Conservation (phyloP, 768 basidiomycete genomes). For the Hysterangium stoloniferum region DNA sequence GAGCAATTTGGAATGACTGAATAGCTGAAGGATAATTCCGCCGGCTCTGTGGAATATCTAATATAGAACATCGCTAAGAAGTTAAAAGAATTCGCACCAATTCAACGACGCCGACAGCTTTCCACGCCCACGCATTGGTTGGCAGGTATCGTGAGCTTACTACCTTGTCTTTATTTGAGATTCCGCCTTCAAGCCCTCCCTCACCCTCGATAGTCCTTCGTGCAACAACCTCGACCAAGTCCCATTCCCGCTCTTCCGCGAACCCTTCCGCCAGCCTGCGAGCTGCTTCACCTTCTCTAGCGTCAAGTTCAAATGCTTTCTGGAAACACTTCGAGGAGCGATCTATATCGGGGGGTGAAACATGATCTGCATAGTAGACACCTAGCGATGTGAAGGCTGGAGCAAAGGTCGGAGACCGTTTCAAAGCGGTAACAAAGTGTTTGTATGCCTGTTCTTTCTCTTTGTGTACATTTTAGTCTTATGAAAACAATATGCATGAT, state of each 20-base stretch:
- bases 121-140: slow-evolving; percentile 96
- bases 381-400: slow-evolving; percentile 94
- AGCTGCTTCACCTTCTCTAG: slow-evolving; percentile 81
- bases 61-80: background rate
- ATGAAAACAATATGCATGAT: background rate
- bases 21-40: slow-evolving; percentile 69
- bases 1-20: slow-evolving; percentile 76
- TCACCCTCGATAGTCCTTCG: slow-evolving; percentile 89
- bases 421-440: slow-evolving; percentile 72
- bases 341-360: slow-evolving; percentile 66
- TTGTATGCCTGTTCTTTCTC: slow-evolving; percentile 63
- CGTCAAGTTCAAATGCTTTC: slow-evolving; percentile 95
- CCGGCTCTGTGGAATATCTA: slow-evolving; percentile 39
- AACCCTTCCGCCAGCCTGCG: slow-evolving; percentile 79
- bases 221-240: slow-evolving; percentile 91
- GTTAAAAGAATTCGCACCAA: slow-evolving; percentile 40
- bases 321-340: slow-evolving; percentile 95
- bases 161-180: slow-evolving; percentile 33
- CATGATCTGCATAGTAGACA: slow-evolving; percentile 70
- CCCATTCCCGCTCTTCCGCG: slow-evolving; percentile 92
- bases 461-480: slow-evolving; percentile 27
- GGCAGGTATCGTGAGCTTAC: slow-evolving; percentile 50
- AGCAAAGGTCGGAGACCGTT: slow-evolving; percentile 67
- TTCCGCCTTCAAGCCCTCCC: slow-evolving; percentile 62
- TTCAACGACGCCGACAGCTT: slow-evolving; percentile 87